Evolutionary conservation across 139 green algal species (phyloP).

Genomic region (Chloropicon primus): DNA sequence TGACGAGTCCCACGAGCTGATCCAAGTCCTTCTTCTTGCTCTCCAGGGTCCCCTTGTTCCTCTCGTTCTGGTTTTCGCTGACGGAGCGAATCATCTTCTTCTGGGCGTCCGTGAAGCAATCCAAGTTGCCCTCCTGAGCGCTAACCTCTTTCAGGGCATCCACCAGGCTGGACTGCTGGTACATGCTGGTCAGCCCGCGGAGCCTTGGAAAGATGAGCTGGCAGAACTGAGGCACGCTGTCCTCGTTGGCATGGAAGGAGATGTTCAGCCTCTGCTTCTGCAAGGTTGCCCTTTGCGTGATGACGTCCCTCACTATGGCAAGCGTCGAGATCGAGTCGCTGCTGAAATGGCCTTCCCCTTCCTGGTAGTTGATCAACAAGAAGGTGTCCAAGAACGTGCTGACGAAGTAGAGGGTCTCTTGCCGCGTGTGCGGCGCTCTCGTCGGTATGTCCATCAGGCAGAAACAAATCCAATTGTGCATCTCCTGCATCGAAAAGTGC

Average conservation of each 20-base stretch:
- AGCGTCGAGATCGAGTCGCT: constrained; percentile 45
- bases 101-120: constrained; percentile 30
- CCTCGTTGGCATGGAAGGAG: constrained; percentile 19
- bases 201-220: constrained; percentile 27
- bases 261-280: constrained; percentile 33
- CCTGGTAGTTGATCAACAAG: constrained; percentile 27
- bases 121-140: not conserved
- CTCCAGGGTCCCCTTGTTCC: constrained; percentile 21
- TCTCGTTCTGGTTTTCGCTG: constrained; percentile 14
- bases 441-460: constrained; percentile 36
- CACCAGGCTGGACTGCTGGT: constrained; percentile 27
- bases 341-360: constrained; percentile 33
- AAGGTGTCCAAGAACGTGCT: constrained; percentile 30
- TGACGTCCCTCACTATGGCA: constrained; percentile 39
- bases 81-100: constrained; percentile 40
- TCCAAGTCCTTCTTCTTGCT: constrained; percentile 29
- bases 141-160: constrained; percentile 38
- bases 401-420: constrained; percentile 22
- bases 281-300: constrained; percentile 41
- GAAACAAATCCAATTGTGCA: constrained; percentile 33
- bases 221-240: constrained; percentile 5
- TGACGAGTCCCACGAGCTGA: constrained; percentile 30
- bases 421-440: not conserved
- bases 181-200: constrained; percentile 25
- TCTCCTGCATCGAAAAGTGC: constrained; percentile 32